Percentiles rank a stretch among this genome's conserved stretches.
Evolutionary conservation across 1,139 yeast species (phyloP).

Genomic region (Saccharomyces hybrid): DNA sequence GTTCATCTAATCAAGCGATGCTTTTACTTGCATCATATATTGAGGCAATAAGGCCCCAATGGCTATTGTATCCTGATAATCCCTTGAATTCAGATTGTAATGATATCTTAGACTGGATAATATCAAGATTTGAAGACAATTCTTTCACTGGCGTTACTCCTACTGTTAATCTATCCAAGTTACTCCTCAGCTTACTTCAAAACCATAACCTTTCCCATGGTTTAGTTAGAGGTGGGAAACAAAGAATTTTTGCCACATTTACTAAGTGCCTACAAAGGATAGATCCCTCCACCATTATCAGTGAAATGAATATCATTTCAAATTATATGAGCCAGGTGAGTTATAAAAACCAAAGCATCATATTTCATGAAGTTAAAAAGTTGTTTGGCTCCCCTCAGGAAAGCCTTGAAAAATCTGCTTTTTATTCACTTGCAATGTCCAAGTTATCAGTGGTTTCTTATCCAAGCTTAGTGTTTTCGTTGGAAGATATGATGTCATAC

Average conservation of each 20-base stretch:
- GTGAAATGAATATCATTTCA: conserved; percentile 9
- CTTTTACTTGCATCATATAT: conserved; percentile 15
- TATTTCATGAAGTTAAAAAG: conserved; percentile 20
- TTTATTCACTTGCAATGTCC: conserved; percentile 13
- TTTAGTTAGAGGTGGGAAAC: conserved; percentile 22
- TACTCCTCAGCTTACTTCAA: conserved; percentile 17
- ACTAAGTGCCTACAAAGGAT: conserved; percentile 14
- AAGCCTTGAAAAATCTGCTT: conserved; percentile 17
- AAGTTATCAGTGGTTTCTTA: conserved; percentile 15
- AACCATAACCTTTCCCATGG: conserved; percentile 15
- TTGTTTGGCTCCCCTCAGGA: conserved; percentile 16
- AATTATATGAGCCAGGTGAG: conserved; percentile 21
- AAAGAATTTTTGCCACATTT: conserved; percentile 20
- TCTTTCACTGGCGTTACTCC: conserved; percentile 20
- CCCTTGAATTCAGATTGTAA: conserved; percentile 20
- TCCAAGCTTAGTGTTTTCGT: conserved; percentile 10
- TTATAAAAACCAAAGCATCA: conserved; percentile 23
- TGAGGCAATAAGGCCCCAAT: conserved; percentile 9
- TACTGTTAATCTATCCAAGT: conserved; percentile 8
- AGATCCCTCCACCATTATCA: conserved; percentile 9
- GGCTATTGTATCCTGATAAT: conserved; percentile 12
- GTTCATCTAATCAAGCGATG: conserved; percentile 19
- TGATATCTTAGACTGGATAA: conserved; percentile 28
- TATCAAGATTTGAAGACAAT: conserved; percentile 18
- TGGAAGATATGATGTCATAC: conserved; percentile 15